Base-by-base conservation (phyloP, 192 early-diverging fungal genomes). In the Gorgonomyces haynaldii region DNA sequence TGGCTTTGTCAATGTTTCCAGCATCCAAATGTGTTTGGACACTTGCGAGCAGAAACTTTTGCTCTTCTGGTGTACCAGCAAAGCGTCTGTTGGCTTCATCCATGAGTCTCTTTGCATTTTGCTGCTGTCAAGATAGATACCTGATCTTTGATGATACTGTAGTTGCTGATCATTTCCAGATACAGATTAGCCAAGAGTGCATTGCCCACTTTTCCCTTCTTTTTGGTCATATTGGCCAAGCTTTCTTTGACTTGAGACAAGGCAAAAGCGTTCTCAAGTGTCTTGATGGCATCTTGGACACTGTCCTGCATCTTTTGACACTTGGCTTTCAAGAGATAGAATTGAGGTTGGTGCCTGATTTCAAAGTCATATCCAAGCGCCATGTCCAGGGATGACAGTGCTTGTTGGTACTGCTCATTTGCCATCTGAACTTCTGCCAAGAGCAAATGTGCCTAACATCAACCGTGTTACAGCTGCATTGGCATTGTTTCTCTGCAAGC, bases 321-420 rank as follows among this genome's bases (percentile, higher is more conserved):
- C 38, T 58, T 56, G 0, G 70, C 67, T 46, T 65, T 70, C 6
- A 77, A 38, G 10, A 70, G 36, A 15, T 61, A 59, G 39, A 61
- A 77, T 17, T 50, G 16, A 2, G 61, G 55, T 4, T 63, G 58
- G 23, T 73, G 52, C 26, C 70, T 59, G 12, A 74, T 60, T 54
- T 70, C 54, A 35, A 77, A 77, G 29, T 72, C 67, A 29, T 64
- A 65, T 48, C 70, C 69, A 27, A 77, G 50, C n/a, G 52, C 70
- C 52, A 61, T 73, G 21, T 77, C 74, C 9, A 77, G 53, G 9
- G 60, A 46, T 15, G 62, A 54, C 12, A 56, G 23, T 3, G 67
- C 67, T 22, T 42, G 52, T 32, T 56, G 43, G 20, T 45, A 29
- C 5, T 59, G 57, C 8, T 54, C 39, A 29, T 60, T 61, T 21